Evolutionary conservation across 495 filamentous ascomycete genomes (phyloP).

Genomic region (Opeltia flavorubescens): DNA sequence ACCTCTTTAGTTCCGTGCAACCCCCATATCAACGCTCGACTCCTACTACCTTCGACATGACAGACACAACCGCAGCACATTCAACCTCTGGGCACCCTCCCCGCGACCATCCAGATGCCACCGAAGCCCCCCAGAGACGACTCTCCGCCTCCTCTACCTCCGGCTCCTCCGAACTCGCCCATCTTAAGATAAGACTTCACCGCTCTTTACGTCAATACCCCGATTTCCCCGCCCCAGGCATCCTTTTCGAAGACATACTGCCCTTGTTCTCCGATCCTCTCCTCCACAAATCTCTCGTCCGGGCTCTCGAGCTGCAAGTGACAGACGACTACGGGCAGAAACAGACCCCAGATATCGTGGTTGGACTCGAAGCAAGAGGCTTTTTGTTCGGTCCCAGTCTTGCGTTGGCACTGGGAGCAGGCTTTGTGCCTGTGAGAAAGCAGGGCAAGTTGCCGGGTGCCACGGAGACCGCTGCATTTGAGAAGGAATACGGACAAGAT

Average conservation of each 20-base stretch:
- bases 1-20: no score
- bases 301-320: constrained; percentile 78
- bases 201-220: constrained; percentile 58
- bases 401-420: constrained; percentile 70
- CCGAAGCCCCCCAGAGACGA: constrained; percentile 32
- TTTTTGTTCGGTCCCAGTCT: constrained; percentile 91
- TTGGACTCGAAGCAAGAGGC: constrained; percentile 86
- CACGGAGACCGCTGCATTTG: constrained; percentile 63
- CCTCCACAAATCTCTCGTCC: constrained; percentile 63
- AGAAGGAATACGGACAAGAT: constrained; percentile 96
- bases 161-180: constrained; percentile 68
- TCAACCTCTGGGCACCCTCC: constrained; percentile 20
- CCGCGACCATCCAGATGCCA: constrained; percentile 26
- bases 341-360: constrained; percentile 69
- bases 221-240: constrained; percentile 88
- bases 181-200: constrained; percentile 72
- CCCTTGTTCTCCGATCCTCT: constrained; percentile 78
- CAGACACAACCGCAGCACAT: no score
- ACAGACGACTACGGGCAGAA: constrained; percentile 32
- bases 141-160: constrained; percentile 38
- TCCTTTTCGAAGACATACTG: constrained; percentile 97
- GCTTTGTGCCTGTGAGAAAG: constrained; percentile 92
- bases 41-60: constrained; percentile 39
- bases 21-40: constrained; percentile 16
- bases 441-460: constrained; percentile 90